These are phyloP conservation scores for Ustilago esculenta DNA, from an alignment of 1,284 basidiomycete genomes.

Conservation along the genomic window DNA sequence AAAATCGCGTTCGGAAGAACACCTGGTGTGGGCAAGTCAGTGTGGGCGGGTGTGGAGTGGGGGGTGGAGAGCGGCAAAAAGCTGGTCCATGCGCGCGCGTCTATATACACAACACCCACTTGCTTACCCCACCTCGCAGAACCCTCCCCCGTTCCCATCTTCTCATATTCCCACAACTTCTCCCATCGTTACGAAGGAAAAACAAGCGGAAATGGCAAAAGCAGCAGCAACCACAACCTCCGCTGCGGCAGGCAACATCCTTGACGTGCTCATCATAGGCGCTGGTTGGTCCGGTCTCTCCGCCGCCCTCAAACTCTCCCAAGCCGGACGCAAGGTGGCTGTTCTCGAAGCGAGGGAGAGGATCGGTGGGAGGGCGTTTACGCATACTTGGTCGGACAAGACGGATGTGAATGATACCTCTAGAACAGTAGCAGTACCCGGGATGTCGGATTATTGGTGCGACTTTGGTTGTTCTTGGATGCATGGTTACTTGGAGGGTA, in stretches of 20 bases:
- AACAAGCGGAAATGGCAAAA: slow-evolving; percentile 25
- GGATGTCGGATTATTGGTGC: slow-evolving; percentile 29
- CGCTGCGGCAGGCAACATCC: slow-evolving; percentile 7
- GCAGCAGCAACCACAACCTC: slow-evolving; percentile 19
- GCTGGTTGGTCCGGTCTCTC: slow-evolving; percentile 70
- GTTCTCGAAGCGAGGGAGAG: slow-evolving; percentile 70
- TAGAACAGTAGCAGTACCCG: slow-evolving; percentile 11
- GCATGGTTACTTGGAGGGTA: slow-evolving; percentile 70
- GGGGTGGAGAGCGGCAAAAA: not conserved
- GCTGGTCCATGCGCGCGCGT: slow-evolving; percentile 9
- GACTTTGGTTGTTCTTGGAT: slow-evolving; percentile 69
- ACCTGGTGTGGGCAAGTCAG: not conserved
- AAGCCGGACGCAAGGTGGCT: slow-evolving; percentile 68
- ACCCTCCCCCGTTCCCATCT: not conserved
- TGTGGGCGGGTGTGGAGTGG: too few species aligned
- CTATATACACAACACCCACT: not conserved
- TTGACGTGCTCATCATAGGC: slow-evolving; percentile 70
- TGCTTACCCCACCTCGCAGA: slow-evolving; percentile 7
- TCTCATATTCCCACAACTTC: not conserved
- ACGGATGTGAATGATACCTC: slow-evolving; percentile 39
- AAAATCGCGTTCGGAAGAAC: too few species aligned
- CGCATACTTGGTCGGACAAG: slow-evolving; percentile 62
- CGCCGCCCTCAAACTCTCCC: slow-evolving; percentile 68
- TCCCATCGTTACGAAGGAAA: slow-evolving; percentile 2
- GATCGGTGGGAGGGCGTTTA: slow-evolving; percentile 70